Conservation (phyloP, 2,329 filamentous ascomycete species). For the Ceratocystis albifundus region DNA sequence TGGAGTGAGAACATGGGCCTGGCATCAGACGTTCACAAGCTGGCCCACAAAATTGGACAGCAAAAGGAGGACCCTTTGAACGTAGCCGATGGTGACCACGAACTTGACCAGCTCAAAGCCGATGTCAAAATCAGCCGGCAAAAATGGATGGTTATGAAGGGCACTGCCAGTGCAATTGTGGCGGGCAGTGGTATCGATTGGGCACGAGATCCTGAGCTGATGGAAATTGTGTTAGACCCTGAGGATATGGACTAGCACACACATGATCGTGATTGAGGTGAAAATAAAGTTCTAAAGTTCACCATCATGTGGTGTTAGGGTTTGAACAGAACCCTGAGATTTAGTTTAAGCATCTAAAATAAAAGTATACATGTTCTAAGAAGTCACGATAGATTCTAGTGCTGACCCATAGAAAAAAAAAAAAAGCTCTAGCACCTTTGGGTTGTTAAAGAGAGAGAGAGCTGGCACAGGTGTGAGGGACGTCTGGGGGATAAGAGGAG, state of each 20-base stretch:
- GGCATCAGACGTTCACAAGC: constrained; percentile 49
- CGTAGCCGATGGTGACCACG: constrained; percentile 41
- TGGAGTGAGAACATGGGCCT: constrained; percentile 52
- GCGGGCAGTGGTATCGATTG: constrained; percentile 76
- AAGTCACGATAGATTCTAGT: not conserved
- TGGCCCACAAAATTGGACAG: constrained; percentile 46
- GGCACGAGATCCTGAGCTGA: constrained; percentile 56
- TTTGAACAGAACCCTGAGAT: not conserved
- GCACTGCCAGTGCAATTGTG: constrained; percentile 63
- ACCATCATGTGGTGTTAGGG: not conserved
- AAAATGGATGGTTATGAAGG: constrained; percentile 65
- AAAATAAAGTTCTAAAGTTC: not conserved
- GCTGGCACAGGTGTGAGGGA: constrained; percentile 23
- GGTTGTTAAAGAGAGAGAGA: constrained; percentile 20
- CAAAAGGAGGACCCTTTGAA: constrained; percentile 44
- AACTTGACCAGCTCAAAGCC: constrained; percentile 47
- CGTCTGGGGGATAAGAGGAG: constrained; percentile 24
- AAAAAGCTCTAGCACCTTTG: not conserved
- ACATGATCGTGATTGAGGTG: not conserved
- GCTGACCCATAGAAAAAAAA: not conserved
- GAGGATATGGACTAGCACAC: constrained; percentile 31
- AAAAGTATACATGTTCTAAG: not conserved
- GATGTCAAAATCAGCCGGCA: constrained; percentile 52
- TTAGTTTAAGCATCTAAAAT: too few relatives aligned
- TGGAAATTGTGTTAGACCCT: constrained; percentile 59